Percentiles rank a stretch among this genome's conserved stretches.
phyloP scores from a whole-genome alignment of 805 yeast species.

The Myxozyma monticola region DNA sequence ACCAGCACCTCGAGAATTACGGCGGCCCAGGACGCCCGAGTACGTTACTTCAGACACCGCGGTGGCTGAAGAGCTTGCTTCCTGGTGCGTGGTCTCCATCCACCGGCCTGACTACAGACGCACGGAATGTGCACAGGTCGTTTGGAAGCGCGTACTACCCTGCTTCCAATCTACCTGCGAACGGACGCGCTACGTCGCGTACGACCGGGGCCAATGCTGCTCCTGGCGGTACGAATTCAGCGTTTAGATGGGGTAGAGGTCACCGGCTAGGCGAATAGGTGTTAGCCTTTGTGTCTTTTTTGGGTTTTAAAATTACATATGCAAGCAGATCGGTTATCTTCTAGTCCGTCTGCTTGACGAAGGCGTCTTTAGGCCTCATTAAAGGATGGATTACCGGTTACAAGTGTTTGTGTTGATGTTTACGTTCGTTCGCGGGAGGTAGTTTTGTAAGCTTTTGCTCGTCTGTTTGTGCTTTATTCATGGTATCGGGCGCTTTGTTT shows the following conservation, averaged over 20 bases:
- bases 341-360: too few relatives aligned
- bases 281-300: too few relatives aligned
- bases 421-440: too few relatives aligned
- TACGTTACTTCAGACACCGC: slow-evolving; percentile 25
- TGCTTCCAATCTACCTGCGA: neutral
- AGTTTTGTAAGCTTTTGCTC: too few relatives aligned
- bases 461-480: too few relatives aligned
- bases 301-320: too few relatives aligned
- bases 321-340: too few relatives aligned
- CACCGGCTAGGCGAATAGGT: slow-evolving; percentile 13
- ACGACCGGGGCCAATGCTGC: slow-evolving; percentile 7
- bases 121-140: slow-evolving; percentile 20
- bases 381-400: too few relatives aligned
- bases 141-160: slow-evolving; percentile 31
- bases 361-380: too few relatives aligned
- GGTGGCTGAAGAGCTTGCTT: slow-evolving; percentile 14
- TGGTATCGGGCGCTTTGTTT: too few relatives aligned
- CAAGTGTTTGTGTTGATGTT: too few relatives aligned
- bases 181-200: neutral
- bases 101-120: slow-evolving; percentile 27
- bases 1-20: slow-evolving; percentile 37
- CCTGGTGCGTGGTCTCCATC: slow-evolving; percentile 30
- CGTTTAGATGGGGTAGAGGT: slow-evolving; percentile 13
- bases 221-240: neutral
- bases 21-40: slow-evolving; percentile 25